A percentile compares a stretch with the other conserved stretches of the same genome.
These are phyloP conservation scores for Rubus idaeus DNA, from an alignment of 306 rosid genomes.

Conservation along the genomic window DNA sequence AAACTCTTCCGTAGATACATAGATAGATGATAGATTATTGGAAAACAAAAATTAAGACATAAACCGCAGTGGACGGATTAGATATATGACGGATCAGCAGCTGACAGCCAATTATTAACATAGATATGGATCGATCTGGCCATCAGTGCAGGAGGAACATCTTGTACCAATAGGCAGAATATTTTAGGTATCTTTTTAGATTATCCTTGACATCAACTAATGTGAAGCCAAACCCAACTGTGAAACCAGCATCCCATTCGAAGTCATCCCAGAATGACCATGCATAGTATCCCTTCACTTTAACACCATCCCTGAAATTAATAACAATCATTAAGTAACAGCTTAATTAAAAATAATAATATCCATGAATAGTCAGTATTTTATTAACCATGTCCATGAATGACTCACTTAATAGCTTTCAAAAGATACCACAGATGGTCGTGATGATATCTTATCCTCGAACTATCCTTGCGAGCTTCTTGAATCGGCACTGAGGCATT, in stretches of 20 bases:
- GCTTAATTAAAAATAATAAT: background rate
- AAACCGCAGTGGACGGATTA: too few species aligned
- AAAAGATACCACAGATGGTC: conserved; percentile 27
- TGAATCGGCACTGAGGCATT: conserved; percentile 17
- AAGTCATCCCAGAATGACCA: conserved; percentile 29
- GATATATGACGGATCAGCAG: too few species aligned
- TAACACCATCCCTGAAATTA: conserved; percentile 18
- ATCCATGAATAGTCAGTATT: background rate
- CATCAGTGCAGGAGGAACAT: conserved; percentile 18
- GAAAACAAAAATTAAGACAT: too few species aligned
- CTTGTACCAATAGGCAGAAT: conserved; percentile 29
- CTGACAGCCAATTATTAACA: too few species aligned
- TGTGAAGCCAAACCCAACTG: conserved; percentile 30
- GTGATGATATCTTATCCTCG: conserved; percentile 30
- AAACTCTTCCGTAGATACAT: too few species aligned
- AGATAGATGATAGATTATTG: too few species aligned
- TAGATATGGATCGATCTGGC: background rate
- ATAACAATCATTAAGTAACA: background rate
- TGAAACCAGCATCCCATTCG: conserved; percentile 27
- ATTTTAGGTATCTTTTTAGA: conserved; percentile 20
- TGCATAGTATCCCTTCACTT: conserved; percentile 27
- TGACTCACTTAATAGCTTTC: conserved; percentile 31
- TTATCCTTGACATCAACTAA: conserved; percentile 21
- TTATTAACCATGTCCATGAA: background rate
- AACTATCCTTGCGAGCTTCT: conserved; percentile 27